Evolutionary conservation across 345 rosid genomes (phyloP), one percentile per base, ranked within the genome.

Genomic region (Kandelia obovata): DNA sequence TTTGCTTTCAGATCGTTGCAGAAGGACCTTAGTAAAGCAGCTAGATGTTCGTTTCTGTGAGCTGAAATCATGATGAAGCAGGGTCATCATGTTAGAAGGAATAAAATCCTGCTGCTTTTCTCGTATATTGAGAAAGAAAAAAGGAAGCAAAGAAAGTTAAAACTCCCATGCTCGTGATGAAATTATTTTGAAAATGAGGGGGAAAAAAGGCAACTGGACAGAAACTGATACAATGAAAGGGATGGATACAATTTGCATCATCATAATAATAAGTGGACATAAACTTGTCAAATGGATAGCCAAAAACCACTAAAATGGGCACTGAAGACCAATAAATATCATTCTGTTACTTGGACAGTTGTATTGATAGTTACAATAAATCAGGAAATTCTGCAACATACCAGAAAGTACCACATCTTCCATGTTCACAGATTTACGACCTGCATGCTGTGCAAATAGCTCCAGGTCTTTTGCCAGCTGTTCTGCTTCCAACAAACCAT

Each of bases 321-420:
- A 39, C 47, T 11, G 15, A 39, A 11, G 13, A 43, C 49, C 49
- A 43, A 43, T 13, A 43, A 43, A 43, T 13, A 43, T 43, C 49
- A 43, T 43, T 43, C 16, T 43, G 13, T 43, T 13, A 43, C 16
- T 43, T 43, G 49, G 49, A 43, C 13, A 43, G 49, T 43, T 43
- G 49, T 15, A 43, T 43, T 43, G 49, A 43, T 43, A 43, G 2
- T 43, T 43, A 43, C 49, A 0, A 43, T 11, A 43, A 43, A 43
- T 21, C 28, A 9, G 27, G 28, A 55, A 55, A 43, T 2, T 43
- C 49, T 13, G 19, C 49, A 66, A 78, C 77, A 74, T 77, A 91
- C 98, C 88, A 19, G 93, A 80, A 71, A 91, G 89, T 68, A 91
- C 78, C 79, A 89, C 96, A 73, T 94, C 97, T 43, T 92, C 93